Evolutionary conservation across 495 filamentous ascomycete species (phyloP), one percentile per base, ranked within the genome.

Genomic region (Thermochaetoides thermophila): DNA sequence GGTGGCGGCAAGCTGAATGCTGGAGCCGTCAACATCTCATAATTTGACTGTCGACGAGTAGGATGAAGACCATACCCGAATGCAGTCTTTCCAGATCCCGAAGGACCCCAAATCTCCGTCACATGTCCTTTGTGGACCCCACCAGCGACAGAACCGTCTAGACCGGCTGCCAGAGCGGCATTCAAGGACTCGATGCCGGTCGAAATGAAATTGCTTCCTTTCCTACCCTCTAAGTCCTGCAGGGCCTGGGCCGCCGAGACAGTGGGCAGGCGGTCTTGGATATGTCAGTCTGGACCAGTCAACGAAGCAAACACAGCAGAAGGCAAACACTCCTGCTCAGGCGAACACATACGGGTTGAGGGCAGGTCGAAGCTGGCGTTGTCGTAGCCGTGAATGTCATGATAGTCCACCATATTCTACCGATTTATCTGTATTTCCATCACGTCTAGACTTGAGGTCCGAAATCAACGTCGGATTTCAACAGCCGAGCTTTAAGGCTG

Each of bases 31-130:
- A n/a, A n/a, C n/a, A n/a, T n/a, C n/a, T n/a, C n/a, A n/a, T n/a
- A n/a, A n/a, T n/a, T n/a, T n/a, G n/a, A n/a, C n/a, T n/a, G n/a
- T n/a, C n/a, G n/a, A n/a, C n/a, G n/a, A n/a, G n/a, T n/a, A n/a
- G n/a, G n/a, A n/a, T 8, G 12, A 10, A 3, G 15, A 14, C 15
- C 49, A 38, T 52, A 92, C 87, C 74, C 78, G 42, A 97, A 58
- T 4, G 78, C 60, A 0, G 87, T 91, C 57, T 96, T 96, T 9
- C 89, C 89, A 11, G 69, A 71, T 1, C 87, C 87, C 7, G 83
- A 81, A 11, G 89, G 85, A 0, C 89, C 89, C 60, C 77, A 92
- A 19, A 94, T 57, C 53, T 97, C 89, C 5, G 76, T 77, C n/a
- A 92, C 65, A 49, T 84, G 78, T 15, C 84, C 84, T 22, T 75